Conservation (phyloP, 257 asterid genomes). For the Orobanche coerulescens region DNA sequence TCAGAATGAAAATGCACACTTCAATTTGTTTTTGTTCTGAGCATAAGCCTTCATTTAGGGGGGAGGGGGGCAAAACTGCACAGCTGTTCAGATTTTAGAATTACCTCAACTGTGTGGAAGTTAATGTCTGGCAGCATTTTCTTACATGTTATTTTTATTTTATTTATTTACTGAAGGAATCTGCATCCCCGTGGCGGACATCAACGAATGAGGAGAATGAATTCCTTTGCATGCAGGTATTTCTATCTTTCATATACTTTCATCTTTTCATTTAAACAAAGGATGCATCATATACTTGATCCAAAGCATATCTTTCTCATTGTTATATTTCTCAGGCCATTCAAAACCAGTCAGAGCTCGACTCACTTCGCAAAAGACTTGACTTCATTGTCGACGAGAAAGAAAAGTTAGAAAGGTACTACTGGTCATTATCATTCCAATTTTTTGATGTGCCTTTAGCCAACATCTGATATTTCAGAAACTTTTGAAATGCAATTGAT, state of each 20-base stretch:
- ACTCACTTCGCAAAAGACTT: constrained; percentile 62
- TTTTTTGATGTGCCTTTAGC: neutral
- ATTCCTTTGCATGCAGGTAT: constrained; percentile 90
- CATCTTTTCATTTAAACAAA: neutral
- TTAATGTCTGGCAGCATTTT: constrained; percentile 2
- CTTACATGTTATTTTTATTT: constrained; percentile 4
- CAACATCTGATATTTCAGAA: neutral
- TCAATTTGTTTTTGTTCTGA: neutral
- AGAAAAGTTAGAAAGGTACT: constrained; percentile 78
- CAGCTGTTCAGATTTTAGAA: neutral
- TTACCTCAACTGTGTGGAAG: neutral
- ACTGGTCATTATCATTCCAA: neutral
- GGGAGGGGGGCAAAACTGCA: neutral
- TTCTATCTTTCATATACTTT: neutral
- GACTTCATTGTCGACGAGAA: constrained; percentile 55
- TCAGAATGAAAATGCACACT: neutral
- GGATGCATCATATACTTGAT: neutral
- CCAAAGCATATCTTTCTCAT: constrained; percentile 2
- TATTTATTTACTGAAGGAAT: constrained; percentile 30
- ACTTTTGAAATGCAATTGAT: neutral
- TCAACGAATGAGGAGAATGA: constrained; percentile 84
- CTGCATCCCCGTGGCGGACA: constrained; percentile 72
- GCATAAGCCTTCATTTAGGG: neutral
- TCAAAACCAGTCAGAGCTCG: constrained; percentile 88
- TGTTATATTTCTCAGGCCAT: constrained; percentile 28